phyloP scores from a whole-genome alignment of 768 basidiomycete genomes.

The Naematelia aurantialba region DNA sequence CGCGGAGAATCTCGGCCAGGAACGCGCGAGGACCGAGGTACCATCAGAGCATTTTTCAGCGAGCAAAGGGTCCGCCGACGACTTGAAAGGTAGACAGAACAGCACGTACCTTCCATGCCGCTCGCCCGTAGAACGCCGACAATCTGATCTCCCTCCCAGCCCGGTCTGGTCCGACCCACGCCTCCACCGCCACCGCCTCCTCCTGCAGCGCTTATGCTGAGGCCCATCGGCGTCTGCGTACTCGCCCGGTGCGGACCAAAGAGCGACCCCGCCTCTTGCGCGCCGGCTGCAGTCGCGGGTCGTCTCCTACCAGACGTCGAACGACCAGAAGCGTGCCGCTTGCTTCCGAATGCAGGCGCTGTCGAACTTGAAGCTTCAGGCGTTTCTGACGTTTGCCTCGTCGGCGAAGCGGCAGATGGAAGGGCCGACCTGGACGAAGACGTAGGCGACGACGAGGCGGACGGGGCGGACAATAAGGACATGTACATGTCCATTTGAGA shows the following conservation, averaged over 20 bases:
- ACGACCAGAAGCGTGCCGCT: constrained; percentile 12
- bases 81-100: not conserved
- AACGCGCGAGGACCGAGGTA: not conserved
- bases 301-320: constrained; percentile 10
- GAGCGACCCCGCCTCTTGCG: constrained; percentile 3
- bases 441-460: constrained; percentile 2
- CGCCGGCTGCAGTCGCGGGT: constrained; percentile 18
- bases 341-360: constrained; percentile 22
- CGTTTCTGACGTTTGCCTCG: not conserved
- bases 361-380: constrained; percentile 5
- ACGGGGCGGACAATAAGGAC: not conserved
- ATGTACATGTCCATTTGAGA: not conserved
- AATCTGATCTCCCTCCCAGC: constrained; percentile 50
- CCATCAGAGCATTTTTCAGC: not conserved
- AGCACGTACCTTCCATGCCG: constrained; percentile 46
- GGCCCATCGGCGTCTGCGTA: constrained; percentile 26
- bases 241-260: constrained; percentile 10
- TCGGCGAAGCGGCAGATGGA: constrained; percentile 2
- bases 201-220: too few relatives aligned
- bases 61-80: not conserved
- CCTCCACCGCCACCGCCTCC: constrained; percentile 15
- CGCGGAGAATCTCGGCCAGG: not conserved
- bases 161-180: constrained; percentile 28
- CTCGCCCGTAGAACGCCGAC: constrained; percentile 38
- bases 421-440: constrained; percentile 2